Evolutionary conservation across 176 grass and related monocot species (phyloP), one percentile per base, ranked within the genome.

Genomic region (Phoenix dactylifera): DNA sequence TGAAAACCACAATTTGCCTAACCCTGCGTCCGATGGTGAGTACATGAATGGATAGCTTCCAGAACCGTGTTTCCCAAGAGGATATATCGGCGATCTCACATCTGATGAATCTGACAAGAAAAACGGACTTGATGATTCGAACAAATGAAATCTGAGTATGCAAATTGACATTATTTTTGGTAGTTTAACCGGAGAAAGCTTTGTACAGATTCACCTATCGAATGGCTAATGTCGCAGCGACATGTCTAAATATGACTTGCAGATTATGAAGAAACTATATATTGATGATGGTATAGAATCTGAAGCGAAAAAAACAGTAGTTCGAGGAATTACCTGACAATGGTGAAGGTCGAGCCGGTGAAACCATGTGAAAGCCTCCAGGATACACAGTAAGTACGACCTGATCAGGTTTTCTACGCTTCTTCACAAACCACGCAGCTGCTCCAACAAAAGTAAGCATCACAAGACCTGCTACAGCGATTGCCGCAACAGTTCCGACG

Each of bases 1-100:
- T 7, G 87, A 83, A 77, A 90, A 90, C 6, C 85, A 77, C 72
- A 86, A 77, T 68, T 74, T 85, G 49, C 87, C 87, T 54, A 90
- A 74, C 22, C 72, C 73, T 9, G 87, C 67, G 20, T 90, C 87
- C 0, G 79, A 74, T 15, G 79, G 79, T 0, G 87, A 90, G 73
- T 79, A 86, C 3, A 82, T 64, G 68, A 77, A 73, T 5, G 75
- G 79, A 74, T 79, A 80, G 67, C 87, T 86, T 24, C 79, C 87
- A 16, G 76, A 72, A 22, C 82, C 73, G 69, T 60, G 64, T 50
- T 69, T 77, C 68, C 82, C 74, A 58, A 90, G 69, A 66, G 79
- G 82, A 86, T 90, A 86, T 19, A 65, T 58, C 1, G 87, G 76
- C 4, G 87, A 90, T 64, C 76, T 76, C 18, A 75, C 63, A 77